These are phyloP conservation scores for Rhodomyrtus psidioides DNA, from an alignment of 441 rosid genomes.

Conservation along the genomic window DNA sequence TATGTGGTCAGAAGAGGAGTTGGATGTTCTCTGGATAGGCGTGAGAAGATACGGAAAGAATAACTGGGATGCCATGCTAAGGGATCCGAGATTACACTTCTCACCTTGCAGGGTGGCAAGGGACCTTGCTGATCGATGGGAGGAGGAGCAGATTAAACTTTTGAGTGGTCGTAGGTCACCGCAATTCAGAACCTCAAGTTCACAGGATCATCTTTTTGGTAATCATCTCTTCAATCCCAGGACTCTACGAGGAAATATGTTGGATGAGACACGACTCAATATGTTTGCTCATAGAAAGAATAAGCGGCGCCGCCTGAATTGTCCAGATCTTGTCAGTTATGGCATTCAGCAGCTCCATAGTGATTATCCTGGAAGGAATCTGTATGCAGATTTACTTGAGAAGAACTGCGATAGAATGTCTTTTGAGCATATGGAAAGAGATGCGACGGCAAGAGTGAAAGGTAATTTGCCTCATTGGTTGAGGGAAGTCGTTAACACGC, in stretches of 20 bases:
- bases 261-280: constrained; percentile 28
- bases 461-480: constrained; percentile 38
- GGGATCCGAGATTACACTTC: constrained; percentile 18
- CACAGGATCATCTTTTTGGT: constrained; percentile 1
- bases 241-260: constrained; percentile 12
- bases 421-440: constrained; percentile 4
- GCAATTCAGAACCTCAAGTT: constrained; percentile 8
- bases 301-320: constrained; percentile 9
- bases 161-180: constrained; percentile 9
- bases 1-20: constrained; percentile 27
- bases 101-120: constrained; percentile 18
- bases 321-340: neutral
- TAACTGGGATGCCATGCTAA: constrained; percentile 25
- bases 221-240: neutral
- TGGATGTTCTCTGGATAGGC: constrained; percentile 29
- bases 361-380: constrained; percentile 4
- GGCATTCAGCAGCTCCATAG: constrained; percentile 13
- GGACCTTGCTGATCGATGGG: constrained; percentile 27
- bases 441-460: constrained; percentile 1
- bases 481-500: constrained; percentile 24
- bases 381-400: constrained; percentile 11
- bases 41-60: constrained; percentile 25
- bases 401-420: constrained; percentile 5
- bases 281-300: constrained; percentile 15
- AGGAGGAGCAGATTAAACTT: constrained; percentile 21